Evolutionary conservation across 495 filamentous ascomycete species (phyloP), one percentile per base, ranked within the genome.

Genomic region (Aspergillus cavernicola): DNA sequence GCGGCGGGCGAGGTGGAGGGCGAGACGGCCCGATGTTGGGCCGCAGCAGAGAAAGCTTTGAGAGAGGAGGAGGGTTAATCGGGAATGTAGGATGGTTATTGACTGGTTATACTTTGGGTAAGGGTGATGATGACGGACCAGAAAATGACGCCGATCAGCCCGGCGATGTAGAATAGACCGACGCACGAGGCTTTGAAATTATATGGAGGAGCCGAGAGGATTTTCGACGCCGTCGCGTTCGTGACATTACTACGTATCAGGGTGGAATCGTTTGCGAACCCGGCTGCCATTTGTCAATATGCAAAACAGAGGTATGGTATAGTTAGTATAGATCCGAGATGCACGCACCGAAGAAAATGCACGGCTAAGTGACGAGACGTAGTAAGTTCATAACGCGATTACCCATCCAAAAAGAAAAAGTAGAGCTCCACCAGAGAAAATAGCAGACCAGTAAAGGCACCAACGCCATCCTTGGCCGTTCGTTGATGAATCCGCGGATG

Each of bases 221-320:
- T 19, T n/a, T 16, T n/a, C n/a, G 35, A 38, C 35, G 13, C 35
- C 3, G 35, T 38, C 2, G 13, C 35, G 15, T 38, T 38, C 4
- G 16, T 5, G 11, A 38, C 35, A 18, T 19, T 7, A 16, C 15
- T 1, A 16, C n/a, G 8, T 6, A 80, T 28, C 67, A 2, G 82
- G 85, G 18, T 74, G 83, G 55, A 84, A 84, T 22, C 85, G 66
- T 31, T 85, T 80, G 58, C 85, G 84, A 70, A 85, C 84, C 65
- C 80, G 78, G 24, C 84, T n/a, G n/a, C n/a, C n/a, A n/a, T n/a
- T n/a, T n/a, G n/a, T n/a, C n/a, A n/a, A n/a, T n/a, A n/a, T n/a
- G n/a, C n/a, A n/a, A n/a, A n/a, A n/a, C n/a, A n/a, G n/a, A n/a
- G n/a, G n/a, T n/a, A n/a, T n/a, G n/a, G n/a, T n/a, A n/a, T n/a